Evolutionary conservation across 108 stramenopile genomes (phyloP).

Genomic region (Seminavis robusta): DNA sequence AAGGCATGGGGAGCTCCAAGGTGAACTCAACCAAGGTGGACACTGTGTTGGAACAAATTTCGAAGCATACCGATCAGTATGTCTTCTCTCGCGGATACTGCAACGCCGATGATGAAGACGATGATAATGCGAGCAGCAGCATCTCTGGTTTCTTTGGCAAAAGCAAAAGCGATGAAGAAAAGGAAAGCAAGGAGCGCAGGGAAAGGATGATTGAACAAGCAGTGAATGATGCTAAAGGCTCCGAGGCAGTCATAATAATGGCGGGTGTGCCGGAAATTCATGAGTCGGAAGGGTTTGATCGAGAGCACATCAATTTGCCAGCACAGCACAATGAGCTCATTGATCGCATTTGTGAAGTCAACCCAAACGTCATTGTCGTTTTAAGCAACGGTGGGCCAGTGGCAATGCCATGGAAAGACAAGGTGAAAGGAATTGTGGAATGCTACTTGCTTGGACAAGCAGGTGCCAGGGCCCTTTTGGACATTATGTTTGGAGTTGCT

Average conservation of each 20-base stretch:
- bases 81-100: constrained; percentile 39
- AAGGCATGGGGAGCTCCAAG: constrained; percentile 49
- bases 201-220: constrained; percentile 30
- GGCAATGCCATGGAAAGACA: constrained; percentile 44
- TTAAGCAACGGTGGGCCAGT: constrained; percentile 48
- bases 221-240: constrained; percentile 11
- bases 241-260: constrained; percentile 38
- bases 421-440: constrained; percentile 33
- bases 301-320: constrained; percentile 31
- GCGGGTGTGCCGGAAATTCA: constrained; percentile 54
- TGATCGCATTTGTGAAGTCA: constrained; percentile 21
- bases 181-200: constrained; percentile 7
- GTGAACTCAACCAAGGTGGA: constrained; percentile 27
- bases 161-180: constrained; percentile 29
- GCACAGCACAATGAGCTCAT: constrained; percentile 39
- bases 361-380: constrained; percentile 42
- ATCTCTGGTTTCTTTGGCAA: constrained; percentile 24
- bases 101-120: constrained; percentile 25
- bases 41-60: constrained; percentile 23
- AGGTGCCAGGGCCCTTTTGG: constrained; percentile 53
- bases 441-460: constrained; percentile 64
- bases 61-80: constrained; percentile 3
- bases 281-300: constrained; percentile 66
- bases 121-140: constrained; percentile 5
- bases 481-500: constrained; percentile 58